Percentiles rank a stretch among this genome's conserved stretches.
phyloP scores from a whole-genome alignment of 768 basidiomycete species.

The Rhodotorula paludigena region DNA sequence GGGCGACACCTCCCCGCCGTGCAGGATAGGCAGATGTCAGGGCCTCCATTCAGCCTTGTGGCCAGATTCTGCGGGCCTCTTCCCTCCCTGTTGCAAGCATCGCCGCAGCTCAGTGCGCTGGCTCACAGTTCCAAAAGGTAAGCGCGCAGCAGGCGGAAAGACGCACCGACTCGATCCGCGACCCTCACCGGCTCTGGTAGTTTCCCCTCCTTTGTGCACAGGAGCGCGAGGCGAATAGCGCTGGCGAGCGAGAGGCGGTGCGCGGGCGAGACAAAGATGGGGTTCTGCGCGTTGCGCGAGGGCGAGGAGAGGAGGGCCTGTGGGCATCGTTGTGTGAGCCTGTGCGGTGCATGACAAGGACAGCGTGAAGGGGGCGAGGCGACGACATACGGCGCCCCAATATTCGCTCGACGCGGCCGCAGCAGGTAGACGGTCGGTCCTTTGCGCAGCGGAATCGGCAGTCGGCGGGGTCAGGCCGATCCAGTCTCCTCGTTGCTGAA shows the following conservation, averaged over 20 bases:
- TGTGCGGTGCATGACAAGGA: too few species aligned
- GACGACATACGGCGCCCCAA: slow-evolving; percentile 1
- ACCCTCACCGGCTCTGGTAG: slow-evolving; percentile 44
- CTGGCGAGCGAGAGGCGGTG: slow-evolving; percentile 41
- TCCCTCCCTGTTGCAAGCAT: neutral
- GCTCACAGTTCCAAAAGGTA: neutral
- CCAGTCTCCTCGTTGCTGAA: slow-evolving; percentile 34
- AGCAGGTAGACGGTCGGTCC: neutral
- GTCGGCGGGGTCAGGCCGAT: neutral
- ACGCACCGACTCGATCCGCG: slow-evolving; percentile 41
- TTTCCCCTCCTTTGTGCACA: slow-evolving; percentile 25
- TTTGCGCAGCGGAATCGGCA: too few species aligned
- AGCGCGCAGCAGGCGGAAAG: neutral
- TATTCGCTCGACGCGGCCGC: neutral
- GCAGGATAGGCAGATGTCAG: too few species aligned
- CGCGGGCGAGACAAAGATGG: slow-evolving; percentile 43
- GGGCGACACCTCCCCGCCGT: too few species aligned
- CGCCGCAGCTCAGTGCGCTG: neutral
- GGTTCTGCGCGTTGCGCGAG: slow-evolving; percentile 31
- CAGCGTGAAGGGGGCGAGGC: neutral
- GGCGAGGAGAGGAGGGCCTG: slow-evolving; percentile 40
- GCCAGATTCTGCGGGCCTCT: slow-evolving; percentile 1
- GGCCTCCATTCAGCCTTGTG: neutral
- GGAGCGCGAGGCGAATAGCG: slow-evolving; percentile 32
- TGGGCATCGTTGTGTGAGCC: neutral